Percentiles rank a stretch among this genome's conserved stretches.
These are phyloP conservation scores for Secale cereale DNA, from an alignment of 176 grass and related monocot genomes.

Conservation along the genomic window DNA sequence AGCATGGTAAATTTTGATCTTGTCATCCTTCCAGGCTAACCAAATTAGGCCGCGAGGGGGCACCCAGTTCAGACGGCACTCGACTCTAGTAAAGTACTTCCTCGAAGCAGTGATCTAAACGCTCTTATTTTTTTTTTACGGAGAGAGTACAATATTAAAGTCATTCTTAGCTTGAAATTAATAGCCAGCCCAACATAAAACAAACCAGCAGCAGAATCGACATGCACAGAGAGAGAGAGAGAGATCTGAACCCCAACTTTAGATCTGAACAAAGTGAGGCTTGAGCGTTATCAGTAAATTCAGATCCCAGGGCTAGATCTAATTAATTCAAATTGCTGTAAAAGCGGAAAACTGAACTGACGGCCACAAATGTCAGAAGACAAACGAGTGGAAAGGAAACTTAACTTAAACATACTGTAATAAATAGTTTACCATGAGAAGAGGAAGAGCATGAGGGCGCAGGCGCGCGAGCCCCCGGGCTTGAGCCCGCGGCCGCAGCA, in stretches of 20 bases:
- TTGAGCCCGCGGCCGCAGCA: constrained; percentile 81
- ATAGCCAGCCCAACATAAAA: background rate
- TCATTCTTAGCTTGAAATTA: background rate
- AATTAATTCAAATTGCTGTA: background rate
- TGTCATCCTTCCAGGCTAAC: background rate
- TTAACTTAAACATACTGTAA: background rate
- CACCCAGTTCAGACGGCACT: background rate
- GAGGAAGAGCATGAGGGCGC: constrained; percentile 74
- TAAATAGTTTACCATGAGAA: constrained; percentile 57
- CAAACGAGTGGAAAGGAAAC: background rate
- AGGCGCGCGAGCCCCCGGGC: constrained; percentile 71
- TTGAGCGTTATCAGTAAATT: background rate
- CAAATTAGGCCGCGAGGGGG: background rate
- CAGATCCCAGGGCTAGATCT: constrained; percentile 5
- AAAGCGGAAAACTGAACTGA: background rate
- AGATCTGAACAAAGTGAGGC: background rate
- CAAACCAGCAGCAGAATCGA: background rate
- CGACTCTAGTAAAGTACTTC: background rate
- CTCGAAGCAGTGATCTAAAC: too few species aligned
- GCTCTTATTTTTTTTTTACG: too few species aligned
- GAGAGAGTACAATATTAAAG: too few species aligned
- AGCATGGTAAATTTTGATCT: background rate
- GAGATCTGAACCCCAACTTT: too few species aligned
- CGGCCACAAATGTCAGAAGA: too few species aligned
- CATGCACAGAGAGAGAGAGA: too few species aligned